phyloP scores from a whole-genome alignment of 345 rosid species.

The Citrus cavaleriei region DNA sequence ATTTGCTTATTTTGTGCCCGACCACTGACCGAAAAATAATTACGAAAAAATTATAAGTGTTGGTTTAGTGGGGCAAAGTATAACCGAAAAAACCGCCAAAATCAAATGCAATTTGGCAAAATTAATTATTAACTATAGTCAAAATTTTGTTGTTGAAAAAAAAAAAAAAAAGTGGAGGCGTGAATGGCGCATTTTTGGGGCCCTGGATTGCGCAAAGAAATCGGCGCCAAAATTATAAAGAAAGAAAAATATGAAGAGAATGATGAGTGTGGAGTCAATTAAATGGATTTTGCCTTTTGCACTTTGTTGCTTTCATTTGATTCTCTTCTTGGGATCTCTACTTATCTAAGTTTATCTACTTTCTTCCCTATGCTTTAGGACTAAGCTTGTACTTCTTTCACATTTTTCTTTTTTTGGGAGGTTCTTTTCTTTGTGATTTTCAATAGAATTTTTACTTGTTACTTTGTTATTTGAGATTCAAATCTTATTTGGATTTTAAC shows the following conservation, averaged over 20 bases:
- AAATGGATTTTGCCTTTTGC: not conserved
- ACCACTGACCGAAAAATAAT: not conserved
- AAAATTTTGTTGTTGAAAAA: not conserved
- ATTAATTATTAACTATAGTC: not conserved
- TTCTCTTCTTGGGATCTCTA: conserved; percentile 12
- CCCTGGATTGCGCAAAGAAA: conserved; percentile 38
- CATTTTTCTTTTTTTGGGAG: not conserved
- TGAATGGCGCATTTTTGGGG: conserved; percentile 35
- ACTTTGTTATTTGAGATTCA: too few species aligned
- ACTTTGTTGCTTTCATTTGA: not conserved
- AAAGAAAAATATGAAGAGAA: too few species aligned
- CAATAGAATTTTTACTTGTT: not conserved
- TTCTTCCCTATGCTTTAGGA: too few species aligned
- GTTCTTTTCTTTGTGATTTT: not conserved
- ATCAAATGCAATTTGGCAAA: not conserved
- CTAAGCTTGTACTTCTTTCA: too few species aligned
- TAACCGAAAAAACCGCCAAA: conserved; percentile 13
- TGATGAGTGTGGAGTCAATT: not conserved
- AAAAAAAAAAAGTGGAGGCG: conserved; percentile 18
- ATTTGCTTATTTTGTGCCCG: not conserved
- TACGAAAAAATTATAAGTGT: not conserved
- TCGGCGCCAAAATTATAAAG: conserved; percentile 34
- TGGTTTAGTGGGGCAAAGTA: not conserved
- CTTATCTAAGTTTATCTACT: not conserved
- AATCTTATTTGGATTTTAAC: too few species aligned